Base-by-base conservation (phyloP, 1,139 yeast species). In the Blastobotrys aristatus region DNA sequence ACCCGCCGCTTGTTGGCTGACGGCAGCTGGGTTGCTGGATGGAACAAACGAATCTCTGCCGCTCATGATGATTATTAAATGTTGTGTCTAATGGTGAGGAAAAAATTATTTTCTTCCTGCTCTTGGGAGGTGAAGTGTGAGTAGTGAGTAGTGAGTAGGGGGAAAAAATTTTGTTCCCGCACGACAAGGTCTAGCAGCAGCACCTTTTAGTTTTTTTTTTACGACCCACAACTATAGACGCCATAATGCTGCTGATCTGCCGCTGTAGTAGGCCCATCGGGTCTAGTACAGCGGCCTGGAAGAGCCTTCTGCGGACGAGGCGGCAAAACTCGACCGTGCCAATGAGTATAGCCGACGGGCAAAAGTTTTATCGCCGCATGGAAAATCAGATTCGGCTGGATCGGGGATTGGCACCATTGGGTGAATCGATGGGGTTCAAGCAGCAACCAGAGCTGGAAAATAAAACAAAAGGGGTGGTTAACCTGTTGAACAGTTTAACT, bases 1-100 rank as follows among this genome's bases (percentile, higher is more conserved):
- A 56, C 86, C 86, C 14, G 84, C 79, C 27, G 88, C 88, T 41
- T 90, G 84, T 22, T 67, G 66, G 46, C 67, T 80, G 61, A 86
- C 77, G 54, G 89, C 84, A 52, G 85, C 80, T 34, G 84, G 79
- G 35, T 67, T 61, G 22, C 83, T 72, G 57, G 97, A 96, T 54
- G 94, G 94, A 56, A 85, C 84, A 69, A 90, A 90, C 56, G 96
- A 95, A 78, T 90, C 97, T 77, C 95, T 88, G 14, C 44, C 46
- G 26, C 50, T 48, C 53, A 46, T 48, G n/a, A n/a, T n/a, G n/a
- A n/a, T n/a, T n/a, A n/a, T n/a, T n/a, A n/a, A n/a, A n/a, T n/a
- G n/a, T 14, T 10, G 34, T 16, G 14, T 35, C 29, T 18, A 16
- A 26, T 26, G 37, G n/a, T 33, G 16, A 11, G 16, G 34, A 31